phyloP scores from a whole-genome alignment of 2,329 filamentous ascomycete genomes.

The Aureobasidium subglaciale region DNA sequence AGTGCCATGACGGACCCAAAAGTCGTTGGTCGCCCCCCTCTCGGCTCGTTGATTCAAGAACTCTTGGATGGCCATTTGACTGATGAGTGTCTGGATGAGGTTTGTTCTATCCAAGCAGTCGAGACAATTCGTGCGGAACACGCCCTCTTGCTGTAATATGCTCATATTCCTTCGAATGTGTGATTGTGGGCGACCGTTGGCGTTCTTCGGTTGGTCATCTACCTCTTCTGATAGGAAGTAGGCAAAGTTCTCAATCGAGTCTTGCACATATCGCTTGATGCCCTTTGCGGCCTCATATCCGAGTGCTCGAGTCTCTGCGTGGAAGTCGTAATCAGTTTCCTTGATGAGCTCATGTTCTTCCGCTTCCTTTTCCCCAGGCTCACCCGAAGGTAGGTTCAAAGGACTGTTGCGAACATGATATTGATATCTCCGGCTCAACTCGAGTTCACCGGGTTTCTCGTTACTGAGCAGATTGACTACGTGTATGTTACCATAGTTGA shows the following conservation, averaged over 20 bases:
- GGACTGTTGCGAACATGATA: conserved; percentile 69
- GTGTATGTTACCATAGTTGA: conserved; percentile 83
- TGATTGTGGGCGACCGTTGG: conserved; percentile 35
- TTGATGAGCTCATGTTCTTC: conserved; percentile 69
- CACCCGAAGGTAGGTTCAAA: conserved; percentile 48
- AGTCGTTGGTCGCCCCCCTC: conserved; percentile 60
- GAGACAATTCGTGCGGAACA: conserved; percentile 91
- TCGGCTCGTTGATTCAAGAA: conserved; percentile 71
- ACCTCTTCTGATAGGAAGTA: conserved; percentile 78
- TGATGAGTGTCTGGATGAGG: conserved; percentile 90
- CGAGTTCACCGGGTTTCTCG: conserved; percentile 76
- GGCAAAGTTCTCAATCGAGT: conserved; percentile 80
- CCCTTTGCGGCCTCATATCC: conserved; percentile 88
- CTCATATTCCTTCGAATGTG: conserved; percentile 47
- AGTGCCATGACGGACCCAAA: conserved; percentile 86
- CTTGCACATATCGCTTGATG: conserved; percentile 70
- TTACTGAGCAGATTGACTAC: conserved; percentile 91
- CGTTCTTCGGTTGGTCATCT: conserved; percentile 41
- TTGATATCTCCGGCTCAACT: conserved; percentile 73
- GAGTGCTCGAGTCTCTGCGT: conserved; percentile 83
- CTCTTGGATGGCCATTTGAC: conserved; percentile 80
- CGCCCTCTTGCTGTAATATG: conserved; percentile 85
- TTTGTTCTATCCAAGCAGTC: conserved; percentile 96
- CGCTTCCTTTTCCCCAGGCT: conserved; percentile 15
- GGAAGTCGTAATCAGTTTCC: conserved; percentile 90